A percentile compares a stretch with the other conserved stretches of the same genome.
phyloP scores from a whole-genome alignment of 371 early-diverging fungal species.

The Mortierella sp. region DNA sequence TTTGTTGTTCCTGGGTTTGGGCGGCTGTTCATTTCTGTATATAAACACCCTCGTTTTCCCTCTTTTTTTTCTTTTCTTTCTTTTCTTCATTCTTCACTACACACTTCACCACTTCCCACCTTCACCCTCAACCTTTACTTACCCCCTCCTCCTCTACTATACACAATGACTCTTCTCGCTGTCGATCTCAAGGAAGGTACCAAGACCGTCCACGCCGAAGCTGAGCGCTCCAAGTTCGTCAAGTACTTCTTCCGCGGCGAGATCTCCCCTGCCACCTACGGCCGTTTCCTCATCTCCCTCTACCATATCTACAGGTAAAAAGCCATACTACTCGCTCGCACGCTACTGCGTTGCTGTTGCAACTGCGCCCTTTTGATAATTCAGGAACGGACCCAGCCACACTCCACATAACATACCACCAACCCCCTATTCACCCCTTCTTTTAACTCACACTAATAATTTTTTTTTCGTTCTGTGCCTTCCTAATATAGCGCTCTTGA shows the following conservation, averaged over 20 bases:
- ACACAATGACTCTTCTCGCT: conserved; percentile 51
- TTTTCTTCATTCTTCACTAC: not conserved
- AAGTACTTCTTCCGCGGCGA: conserved; percentile 62
- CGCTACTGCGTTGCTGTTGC: not conserved
- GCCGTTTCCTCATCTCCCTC: conserved; percentile 56
- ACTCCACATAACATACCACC: no score
- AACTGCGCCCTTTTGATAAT: not conserved
- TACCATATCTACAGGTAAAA: conserved; percentile 49
- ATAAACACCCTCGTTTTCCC: not conserved
- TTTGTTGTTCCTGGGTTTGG: conserved; percentile 1
- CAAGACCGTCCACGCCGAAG: conserved; percentile 69
- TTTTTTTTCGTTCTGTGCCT: not conserved
- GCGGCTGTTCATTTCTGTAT: not conserved
- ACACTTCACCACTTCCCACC: not conserved
- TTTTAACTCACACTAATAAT: not conserved
- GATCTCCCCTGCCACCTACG: conserved; percentile 38
- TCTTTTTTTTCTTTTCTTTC: conserved; percentile 5
- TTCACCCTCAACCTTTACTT: not conserved
- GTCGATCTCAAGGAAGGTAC: conserved; percentile 66
- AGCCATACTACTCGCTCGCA: not conserved
- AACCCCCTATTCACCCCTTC: no score
- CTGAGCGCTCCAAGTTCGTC: conserved; percentile 73
- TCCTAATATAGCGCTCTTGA: conserved; percentile 63
- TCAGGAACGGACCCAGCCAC: not conserved
- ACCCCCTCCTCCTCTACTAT: not conserved